Percentiles rank a stretch among this genome's conserved stretches.
These are phyloP conservation scores for Thermothielavioides terrestris DNA, from an alignment of 495 filamentous ascomycete species.

Conservation along the genomic window DNA sequence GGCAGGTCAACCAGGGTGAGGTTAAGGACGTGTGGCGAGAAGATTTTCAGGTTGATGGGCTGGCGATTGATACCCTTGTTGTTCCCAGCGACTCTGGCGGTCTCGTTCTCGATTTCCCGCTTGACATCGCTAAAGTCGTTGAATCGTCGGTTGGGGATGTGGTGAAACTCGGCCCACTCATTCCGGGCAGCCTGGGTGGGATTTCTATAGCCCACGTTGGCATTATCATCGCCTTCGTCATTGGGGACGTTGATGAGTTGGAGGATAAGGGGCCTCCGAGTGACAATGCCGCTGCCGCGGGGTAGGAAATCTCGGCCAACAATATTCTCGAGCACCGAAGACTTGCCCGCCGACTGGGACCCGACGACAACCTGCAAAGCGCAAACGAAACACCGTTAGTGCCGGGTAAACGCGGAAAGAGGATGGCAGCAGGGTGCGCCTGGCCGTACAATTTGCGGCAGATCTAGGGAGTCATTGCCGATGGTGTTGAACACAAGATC, in stretches of 20 bases:
- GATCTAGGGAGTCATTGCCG: conserved; percentile 93
- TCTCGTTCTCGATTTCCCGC: conserved; percentile 96
- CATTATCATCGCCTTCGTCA: conserved; percentile 58
- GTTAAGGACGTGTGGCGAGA: conserved; percentile 93
- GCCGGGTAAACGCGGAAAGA: neutral
- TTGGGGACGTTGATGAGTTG: conserved; percentile 96
- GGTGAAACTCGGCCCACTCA: conserved; percentile 97
- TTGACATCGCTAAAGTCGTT: conserved; percentile 89
- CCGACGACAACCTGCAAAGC: conserved; percentile 81
- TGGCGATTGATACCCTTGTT: conserved; percentile 98
- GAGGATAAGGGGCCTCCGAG: conserved; percentile 83
- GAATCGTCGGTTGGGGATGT: conserved; percentile 81
- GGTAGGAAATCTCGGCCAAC: conserved; percentile 96
- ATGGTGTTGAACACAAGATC: conserved; percentile 99
- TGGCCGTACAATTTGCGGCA: conserved; percentile 88
- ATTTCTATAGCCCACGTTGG: conserved; percentile 45
- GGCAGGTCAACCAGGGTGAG: conserved; percentile 94
- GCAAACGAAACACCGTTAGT: conserved; percentile 7
- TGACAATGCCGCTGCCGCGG: conserved; percentile 94
- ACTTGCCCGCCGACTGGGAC: conserved; percentile 97
- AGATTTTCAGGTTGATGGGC: conserved; percentile 98
- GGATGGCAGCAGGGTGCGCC: neutral
- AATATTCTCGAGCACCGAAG: conserved; percentile 98
- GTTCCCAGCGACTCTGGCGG: conserved; percentile 84
- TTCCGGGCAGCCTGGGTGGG: conserved; percentile 37